These are phyloP conservation scores for Malassezia japonica DNA, from an alignment of 1,284 basidiomycete genomes.

Conservation along the genomic window DNA sequence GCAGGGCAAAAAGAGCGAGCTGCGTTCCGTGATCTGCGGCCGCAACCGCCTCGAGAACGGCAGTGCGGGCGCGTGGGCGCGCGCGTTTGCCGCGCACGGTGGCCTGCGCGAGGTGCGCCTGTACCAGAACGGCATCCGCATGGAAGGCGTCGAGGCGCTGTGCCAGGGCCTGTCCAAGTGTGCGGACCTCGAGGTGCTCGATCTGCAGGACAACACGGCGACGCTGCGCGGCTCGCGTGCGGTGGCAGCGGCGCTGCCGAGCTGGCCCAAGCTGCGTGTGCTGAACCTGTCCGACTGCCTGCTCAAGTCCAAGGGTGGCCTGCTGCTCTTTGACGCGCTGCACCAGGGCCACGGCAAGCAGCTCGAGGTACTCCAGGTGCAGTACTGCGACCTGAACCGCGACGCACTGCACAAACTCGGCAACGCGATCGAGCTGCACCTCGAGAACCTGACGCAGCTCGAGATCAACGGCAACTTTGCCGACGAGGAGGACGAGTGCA, in stretches of 20 bases:
- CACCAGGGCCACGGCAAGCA: conserved; percentile 27
- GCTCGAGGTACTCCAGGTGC: conserved; percentile 35
- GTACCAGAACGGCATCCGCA: conserved; percentile 94
- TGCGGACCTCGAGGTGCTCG: conserved; percentile 63
- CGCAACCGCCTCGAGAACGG: conserved; percentile 90
- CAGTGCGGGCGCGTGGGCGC: conserved; percentile 70
- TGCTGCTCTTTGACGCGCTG: conserved; percentile 31
- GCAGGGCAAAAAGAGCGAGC: conserved; percentile 61
- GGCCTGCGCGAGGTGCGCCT: conserved; percentile 71
- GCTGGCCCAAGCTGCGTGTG: conserved; percentile 63
- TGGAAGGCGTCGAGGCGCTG: conserved; percentile 78
- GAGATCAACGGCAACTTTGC: conserved; percentile 48
- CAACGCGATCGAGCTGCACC: conserved; percentile 26
- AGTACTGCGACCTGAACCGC: conserved; percentile 44
- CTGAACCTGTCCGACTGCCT: conserved; percentile 90
- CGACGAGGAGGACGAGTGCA: conserved; percentile 44
- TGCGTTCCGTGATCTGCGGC: conserved; percentile 79
- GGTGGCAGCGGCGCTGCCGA: conserved; percentile 61
- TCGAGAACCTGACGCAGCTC: conserved; percentile 26
- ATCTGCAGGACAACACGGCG: conserved; percentile 93
- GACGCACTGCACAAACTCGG: conserved; percentile 31
- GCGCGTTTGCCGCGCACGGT: conserved; percentile 75
- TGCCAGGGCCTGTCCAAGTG: conserved; percentile 66
- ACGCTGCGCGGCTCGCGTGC: conserved; percentile 64
- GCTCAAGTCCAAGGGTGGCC: conserved; percentile 57